Percentiles rank a stretch among this genome's conserved stretches.
phyloP scores from a whole-genome alignment of 1,284 basidiomycete species.

The Ustilago shanxiensis region DNA sequence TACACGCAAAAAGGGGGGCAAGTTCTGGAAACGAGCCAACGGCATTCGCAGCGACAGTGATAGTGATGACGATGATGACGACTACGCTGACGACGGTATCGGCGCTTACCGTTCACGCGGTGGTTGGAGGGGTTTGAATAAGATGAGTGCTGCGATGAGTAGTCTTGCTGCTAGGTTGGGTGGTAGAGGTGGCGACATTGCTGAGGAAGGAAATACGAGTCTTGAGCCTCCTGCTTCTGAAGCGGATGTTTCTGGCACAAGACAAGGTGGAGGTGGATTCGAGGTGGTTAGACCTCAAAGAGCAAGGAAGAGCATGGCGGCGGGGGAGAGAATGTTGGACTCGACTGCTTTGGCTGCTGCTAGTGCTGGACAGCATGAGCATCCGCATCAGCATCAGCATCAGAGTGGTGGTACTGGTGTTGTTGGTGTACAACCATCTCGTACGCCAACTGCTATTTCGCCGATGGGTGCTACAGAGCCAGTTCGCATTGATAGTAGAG shows the following conservation, averaged over 20 bases:
- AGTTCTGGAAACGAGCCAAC: slow-evolving; percentile 46
- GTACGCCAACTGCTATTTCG: slow-evolving; percentile 19
- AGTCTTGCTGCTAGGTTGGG: slow-evolving; percentile 35
- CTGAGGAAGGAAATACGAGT: slow-evolving; percentile 35
- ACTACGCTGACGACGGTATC: slow-evolving; percentile 18
- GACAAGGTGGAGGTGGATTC: slow-evolving; percentile 36
- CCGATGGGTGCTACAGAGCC: slow-evolving; percentile 3
- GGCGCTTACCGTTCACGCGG: slow-evolving; percentile 36
- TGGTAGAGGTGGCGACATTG: slow-evolving; percentile 14
- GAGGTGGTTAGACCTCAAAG: slow-evolving; percentile 56
- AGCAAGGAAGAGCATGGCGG: slow-evolving; percentile 27
- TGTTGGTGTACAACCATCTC: slow-evolving; percentile 11
- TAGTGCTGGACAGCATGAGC: background rate
- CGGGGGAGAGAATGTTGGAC: slow-evolving; percentile 30
- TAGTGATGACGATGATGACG: slow-evolving; percentile 32
- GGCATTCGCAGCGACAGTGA: slow-evolving; percentile 32
- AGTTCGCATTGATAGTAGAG: slow-evolving; percentile 8
- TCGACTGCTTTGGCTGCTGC: slow-evolving; percentile 48
- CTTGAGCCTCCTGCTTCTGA: slow-evolving; percentile 47
- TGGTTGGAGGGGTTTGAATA: slow-evolving; percentile 57
- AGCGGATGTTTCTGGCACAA: slow-evolving; percentile 31
- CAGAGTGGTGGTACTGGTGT: background rate
- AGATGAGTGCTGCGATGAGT: slow-evolving; percentile 57
- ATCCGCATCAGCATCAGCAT: background rate
- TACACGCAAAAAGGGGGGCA: slow-evolving; percentile 29